Conservation (phyloP, 768 basidiomycete genomes). For the Trametes cinnabarina region DNA sequence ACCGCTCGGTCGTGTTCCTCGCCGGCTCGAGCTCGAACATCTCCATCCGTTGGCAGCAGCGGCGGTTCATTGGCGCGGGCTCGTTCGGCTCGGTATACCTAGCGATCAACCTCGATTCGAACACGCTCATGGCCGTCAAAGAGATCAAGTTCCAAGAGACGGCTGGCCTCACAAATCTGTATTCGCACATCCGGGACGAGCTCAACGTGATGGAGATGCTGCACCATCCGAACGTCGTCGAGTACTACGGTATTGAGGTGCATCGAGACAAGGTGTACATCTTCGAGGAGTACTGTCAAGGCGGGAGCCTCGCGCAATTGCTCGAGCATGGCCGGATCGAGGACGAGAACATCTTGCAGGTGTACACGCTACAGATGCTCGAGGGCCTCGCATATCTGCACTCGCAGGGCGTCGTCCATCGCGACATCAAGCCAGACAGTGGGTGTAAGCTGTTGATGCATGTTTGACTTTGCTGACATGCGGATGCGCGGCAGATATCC, state of each 20-base stretch:
- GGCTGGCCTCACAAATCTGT: conserved; percentile 81
- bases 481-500: conserved; percentile 64
- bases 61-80: conserved; percentile 96
- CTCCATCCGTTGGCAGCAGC: conserved; percentile 97
- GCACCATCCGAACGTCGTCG: conserved; percentile 95
- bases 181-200: conserved; percentile 93
- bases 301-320: conserved; percentile 85
- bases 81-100: conserved; percentile 99
- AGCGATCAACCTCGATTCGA: conserved; percentile 93
- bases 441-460: conserved; percentile 34
- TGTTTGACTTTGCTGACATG: background rate
- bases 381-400: conserved; percentile 94
- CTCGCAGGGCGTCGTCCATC: conserved; percentile 87
- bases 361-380: conserved; percentile 96
- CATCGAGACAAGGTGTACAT: conserved; percentile 99
- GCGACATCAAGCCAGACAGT: conserved; percentile 99
- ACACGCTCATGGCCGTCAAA: conserved; percentile 98
- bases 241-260: conserved; percentile 98
- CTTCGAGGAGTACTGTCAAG: conserved; percentile 97
- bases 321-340: conserved; percentile 94
- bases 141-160: conserved; percentile 97
- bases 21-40: conserved; percentile 96
- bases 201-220: conserved; percentile 97
- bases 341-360: conserved; percentile 92
- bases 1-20: conserved; percentile 89